Base-by-base conservation (phyloP, 495 filamentous ascomycete genomes). In the Penicillium manginii region DNA sequence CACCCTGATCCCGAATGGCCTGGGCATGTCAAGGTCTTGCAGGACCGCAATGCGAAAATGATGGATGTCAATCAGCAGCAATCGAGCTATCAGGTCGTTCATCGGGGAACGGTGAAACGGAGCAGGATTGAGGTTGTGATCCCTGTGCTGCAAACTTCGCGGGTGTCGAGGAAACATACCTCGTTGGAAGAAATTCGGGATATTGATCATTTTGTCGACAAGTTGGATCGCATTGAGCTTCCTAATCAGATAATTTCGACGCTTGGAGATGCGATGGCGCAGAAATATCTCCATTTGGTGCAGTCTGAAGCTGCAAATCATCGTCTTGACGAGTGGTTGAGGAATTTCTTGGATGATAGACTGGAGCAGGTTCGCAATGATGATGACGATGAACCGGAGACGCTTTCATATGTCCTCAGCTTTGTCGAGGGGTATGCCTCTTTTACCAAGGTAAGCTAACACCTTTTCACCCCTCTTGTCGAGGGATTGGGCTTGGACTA, bases 1-100 rank as follows among this genome's bases (percentile, higher is more conserved):
- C 86, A 92, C 67, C 89, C 91, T 19, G 86, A 91, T 67, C 80
- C 78, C 3, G 87, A 92, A 75, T 97, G 92, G 92, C 78, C 86
- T 40, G 79, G 78, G 52, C 86, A 85, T 60, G 76, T 91, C 23
- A 81, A 83, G 47, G 76, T 81, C 52, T 86, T 96, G 39, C 88
- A 90, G 63, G 81, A 86, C 48, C 77, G 77, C 14, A 84, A 84
- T 55, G 35, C 66, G 40, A 72, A 74, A 50, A 71, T 67, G 52
- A 45, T 61, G n/a, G 63, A 71, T 39, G 59, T 63, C 4, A 35
- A 46, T 5, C 58, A 70, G 17, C 68, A 65, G 23, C 69, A 65
- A 4, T 73, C 75, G 23, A 69, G 50, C 18, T 83, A 79, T 49
- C 78, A 81, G 54, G 73, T 82, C 18, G 64, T 79, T 9, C 75